Evolutionary conservation across 129 eudicot species (phyloP).

Genomic region (Arctium lappa): DNA sequence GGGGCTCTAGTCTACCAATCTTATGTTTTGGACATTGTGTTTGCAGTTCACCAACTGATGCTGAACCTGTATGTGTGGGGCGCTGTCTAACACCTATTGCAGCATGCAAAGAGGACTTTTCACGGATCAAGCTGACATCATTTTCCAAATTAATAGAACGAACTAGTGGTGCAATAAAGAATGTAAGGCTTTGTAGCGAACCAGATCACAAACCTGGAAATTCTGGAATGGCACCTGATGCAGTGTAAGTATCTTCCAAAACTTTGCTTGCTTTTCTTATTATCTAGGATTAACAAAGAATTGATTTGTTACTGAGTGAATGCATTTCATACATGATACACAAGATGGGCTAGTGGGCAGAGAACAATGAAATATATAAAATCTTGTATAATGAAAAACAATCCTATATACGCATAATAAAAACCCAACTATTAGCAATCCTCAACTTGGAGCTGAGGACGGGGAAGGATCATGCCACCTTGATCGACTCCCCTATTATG

Average conservation of each 20-base stretch:
- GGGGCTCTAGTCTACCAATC: not conserved
- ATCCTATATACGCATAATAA: too few species aligned
- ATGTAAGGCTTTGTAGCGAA: constrained; percentile 76
- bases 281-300: not conserved
- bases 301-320: not conserved
- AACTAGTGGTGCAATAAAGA: constrained; percentile 72
- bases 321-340: not conserved
- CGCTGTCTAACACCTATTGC: constrained; percentile 64
- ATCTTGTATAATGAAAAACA: too few species aligned
- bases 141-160: constrained; percentile 74
- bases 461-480: too few species aligned
- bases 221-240: constrained; percentile 98
- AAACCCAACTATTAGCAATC: too few species aligned
- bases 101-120: constrained; percentile 88
- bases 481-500: too few species aligned
- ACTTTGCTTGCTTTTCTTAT: not conserved
- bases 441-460: too few species aligned
- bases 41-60: constrained; percentile 55
- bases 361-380: not conserved
- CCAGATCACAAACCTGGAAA: constrained; percentile 70
- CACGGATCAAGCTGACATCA: constrained; percentile 76
- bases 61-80: constrained; percentile 37
- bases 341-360: not conserved
- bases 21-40: not conserved
- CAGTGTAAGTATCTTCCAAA: constrained; percentile 58